Conservation (phyloP, 2,329 filamentous ascomycete genomes). For the Plenodomus biglobosus region DNA sequence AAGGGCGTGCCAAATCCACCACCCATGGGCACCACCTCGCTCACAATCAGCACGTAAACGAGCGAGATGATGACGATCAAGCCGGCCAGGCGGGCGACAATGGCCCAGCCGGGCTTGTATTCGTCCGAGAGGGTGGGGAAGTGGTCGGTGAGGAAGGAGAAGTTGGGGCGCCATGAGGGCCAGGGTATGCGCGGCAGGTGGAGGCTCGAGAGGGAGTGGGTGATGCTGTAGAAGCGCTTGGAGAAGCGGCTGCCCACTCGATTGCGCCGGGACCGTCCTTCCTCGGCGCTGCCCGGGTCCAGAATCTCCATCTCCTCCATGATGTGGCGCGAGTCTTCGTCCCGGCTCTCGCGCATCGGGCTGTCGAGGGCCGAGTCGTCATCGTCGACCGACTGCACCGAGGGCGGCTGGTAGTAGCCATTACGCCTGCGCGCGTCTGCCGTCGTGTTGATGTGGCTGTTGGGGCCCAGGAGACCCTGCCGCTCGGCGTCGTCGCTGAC, state of each 20-base stretch:
- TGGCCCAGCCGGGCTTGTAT: constrained; percentile 59
- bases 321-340: constrained; percentile 67
- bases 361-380: constrained; percentile 52
- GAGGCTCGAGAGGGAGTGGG: constrained; percentile 60
- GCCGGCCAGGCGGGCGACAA: constrained; percentile 73
- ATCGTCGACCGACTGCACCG: constrained; percentile 77
- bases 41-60: constrained; percentile 82
- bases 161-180: constrained; percentile 27
- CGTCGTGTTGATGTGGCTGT: constrained; percentile 30
- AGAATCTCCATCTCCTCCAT: constrained; percentile 69
- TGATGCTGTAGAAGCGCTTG: constrained; percentile 59
- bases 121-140: constrained; percentile 51
- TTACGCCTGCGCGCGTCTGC: constrained; percentile 38
- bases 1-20: constrained; percentile 66
- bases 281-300: constrained; percentile 40
- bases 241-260: constrained; percentile 49
- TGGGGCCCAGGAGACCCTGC: constrained; percentile 69
- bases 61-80: constrained; percentile 74
- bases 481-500: constrained; percentile 72
- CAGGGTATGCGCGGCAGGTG: constrained; percentile 50
- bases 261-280: constrained; percentile 32
- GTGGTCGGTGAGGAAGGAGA: constrained; percentile 37
- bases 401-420: constrained; percentile 71
- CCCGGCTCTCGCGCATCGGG: constrained; percentile 57
- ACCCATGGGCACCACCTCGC: constrained; percentile 74